These are phyloP conservation scores for Xylariaceae sp. DNA, from an alignment of 2,329 filamentous ascomycete species.

Conservation along the genomic window DNA sequence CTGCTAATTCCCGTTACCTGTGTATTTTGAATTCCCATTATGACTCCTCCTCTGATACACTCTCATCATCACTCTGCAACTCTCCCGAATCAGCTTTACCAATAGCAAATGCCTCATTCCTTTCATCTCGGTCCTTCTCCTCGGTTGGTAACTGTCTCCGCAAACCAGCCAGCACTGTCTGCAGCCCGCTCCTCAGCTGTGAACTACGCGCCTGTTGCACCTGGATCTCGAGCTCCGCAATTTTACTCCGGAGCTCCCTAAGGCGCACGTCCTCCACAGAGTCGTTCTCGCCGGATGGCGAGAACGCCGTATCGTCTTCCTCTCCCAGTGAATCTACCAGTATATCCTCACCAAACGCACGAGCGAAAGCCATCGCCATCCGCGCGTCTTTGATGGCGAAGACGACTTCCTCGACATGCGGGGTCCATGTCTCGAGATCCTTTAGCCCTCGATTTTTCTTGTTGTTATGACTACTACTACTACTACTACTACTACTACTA, in stretches of 20 bases:
- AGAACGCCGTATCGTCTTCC: neutral
- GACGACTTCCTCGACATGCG: constrained; percentile 47
- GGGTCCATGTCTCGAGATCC: constrained; percentile 33
- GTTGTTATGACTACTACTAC: constrained; percentile 1
- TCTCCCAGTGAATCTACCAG: constrained; percentile 28
- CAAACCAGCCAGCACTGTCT: constrained; percentile 24
- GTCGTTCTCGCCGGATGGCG: constrained; percentile 12
- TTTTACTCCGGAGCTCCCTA: constrained; percentile 28
- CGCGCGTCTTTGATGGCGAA: constrained; percentile 54
- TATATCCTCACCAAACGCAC: constrained; percentile 42
- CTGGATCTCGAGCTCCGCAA: constrained; percentile 26
- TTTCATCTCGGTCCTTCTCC: constrained; percentile 5
- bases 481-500: constrained; percentile 17
- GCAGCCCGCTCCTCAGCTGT: constrained; percentile 28
- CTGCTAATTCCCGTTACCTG: neutral
- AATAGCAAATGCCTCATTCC: too few relatives aligned
- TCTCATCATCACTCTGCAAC: neutral
- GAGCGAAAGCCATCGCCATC: constrained; percentile 50
- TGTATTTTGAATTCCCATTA: neutral
- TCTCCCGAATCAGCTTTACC: neutral
- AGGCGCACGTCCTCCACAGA: constrained; percentile 15
- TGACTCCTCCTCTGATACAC: neutral
- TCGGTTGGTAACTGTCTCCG: constrained; percentile 20
- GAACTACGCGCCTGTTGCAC: constrained; percentile 21
- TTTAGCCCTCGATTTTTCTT: constrained; percentile 20